Evolutionary conservation across 2,329 filamentous ascomycete species (phyloP), one percentile per base, ranked within the genome.

Genomic region (Pyricularia sp.): DNA sequence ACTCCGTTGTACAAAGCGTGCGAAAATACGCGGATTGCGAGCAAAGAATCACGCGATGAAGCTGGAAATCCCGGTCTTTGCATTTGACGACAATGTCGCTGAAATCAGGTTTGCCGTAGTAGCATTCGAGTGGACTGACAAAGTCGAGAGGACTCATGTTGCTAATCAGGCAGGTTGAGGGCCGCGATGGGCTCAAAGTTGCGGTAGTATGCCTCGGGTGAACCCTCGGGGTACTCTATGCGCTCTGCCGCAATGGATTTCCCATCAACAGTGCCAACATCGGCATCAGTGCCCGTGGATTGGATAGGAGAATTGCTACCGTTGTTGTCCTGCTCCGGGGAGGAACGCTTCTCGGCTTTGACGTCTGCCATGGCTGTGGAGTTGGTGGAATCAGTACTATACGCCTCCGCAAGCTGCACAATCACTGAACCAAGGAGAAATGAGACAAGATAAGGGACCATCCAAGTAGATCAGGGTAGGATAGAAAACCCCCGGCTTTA

Each of bases 101-200:
- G 36, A 42, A 20, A 20, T 14, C 17, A 17, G 36, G 14, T 3
- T 17, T 42, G 12, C 2, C 36, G 17, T 20, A 7, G 14, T 5
- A 42, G 14, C 36, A 12, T 12, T 42, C 2, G 2, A 42, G 12
- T 20, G 36, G 36, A 2, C 3, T 17, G 3, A 20, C 4, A 17
- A 17, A 42, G 12, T 17, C 31, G 31, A 11, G 36, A 17, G 36
- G 36, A 14, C 7, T 2, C 17, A 42, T 42, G 2, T 26, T 55
- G 33, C 65, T 31, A 58, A 26, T 66, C 20, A 17, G 64, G 64
- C 5, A 66, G 31, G 36, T 50, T 50, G 4, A 66, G 23, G 12
- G 33, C 64, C 6, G 31, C 64, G 26, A 66, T 66, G 64, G 64
- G 64, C n/a, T 65, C 20, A 36, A 65, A 65, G 31, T 65, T 65